Evolutionary conservation across 2,329 filamentous ascomycete species (phyloP), one percentile per base, ranked within the genome.

Genomic region (Cladosporium sp.): DNA sequence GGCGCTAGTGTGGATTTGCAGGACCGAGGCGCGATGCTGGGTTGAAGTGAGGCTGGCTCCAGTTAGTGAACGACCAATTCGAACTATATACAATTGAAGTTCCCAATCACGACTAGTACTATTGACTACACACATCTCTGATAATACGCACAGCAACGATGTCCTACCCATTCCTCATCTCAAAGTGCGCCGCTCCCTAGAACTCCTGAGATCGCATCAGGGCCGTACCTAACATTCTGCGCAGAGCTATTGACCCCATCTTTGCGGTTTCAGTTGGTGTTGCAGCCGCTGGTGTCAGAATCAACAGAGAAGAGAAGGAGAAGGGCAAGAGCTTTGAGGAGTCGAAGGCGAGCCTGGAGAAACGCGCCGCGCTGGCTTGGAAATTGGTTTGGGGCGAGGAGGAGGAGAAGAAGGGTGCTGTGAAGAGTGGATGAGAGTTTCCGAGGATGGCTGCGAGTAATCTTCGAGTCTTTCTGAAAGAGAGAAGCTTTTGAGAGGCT

Each of bases 201-300:
- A 11, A 11, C 5, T n/a, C 28, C 37, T 39, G 12, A 15, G 2
- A 45, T 22, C 15, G 22, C 42, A 17, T 40, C 15, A n/a, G n/a
- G n/a, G n/a, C n/a, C n/a, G n/a, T 43, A 30, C n/a, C 56, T 59
- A 25, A 59, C 34, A 28, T 9, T 36, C 12, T 15, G 25, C 51
- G 25, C 58, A 80, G 78, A 67, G 65, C 70, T 49, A 72, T 80
- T 55, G 79, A 81, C 59, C 78, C 79, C 38, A 58, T 80, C 56
- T 81, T 81, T 67, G 78, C 79, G 34, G 64, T 80, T 54, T 72
- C 72, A n/a, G 76, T 80, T 57, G 79, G 79, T 51, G 63, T 75
- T 54, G 70, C 73, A 0, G 78, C 79, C 7, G 78, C 78, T 14
- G 67, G 64, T 0, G 66, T 74, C 12, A 68, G 73, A 22, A 72